Evolutionary conservation across 495 filamentous ascomycete species (phyloP).

Genomic region (Penicillium lividum): DNA sequence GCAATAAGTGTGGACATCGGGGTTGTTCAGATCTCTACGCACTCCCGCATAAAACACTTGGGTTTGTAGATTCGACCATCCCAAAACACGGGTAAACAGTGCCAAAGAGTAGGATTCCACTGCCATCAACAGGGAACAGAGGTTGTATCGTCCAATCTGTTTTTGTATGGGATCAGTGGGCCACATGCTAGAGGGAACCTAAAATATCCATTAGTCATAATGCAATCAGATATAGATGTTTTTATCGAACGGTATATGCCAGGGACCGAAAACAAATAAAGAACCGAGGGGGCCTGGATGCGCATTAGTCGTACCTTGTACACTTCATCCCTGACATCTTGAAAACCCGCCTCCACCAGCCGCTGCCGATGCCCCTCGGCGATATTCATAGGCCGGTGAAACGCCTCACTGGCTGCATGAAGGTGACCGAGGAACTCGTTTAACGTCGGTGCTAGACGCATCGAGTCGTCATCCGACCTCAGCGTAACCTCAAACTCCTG

Average conservation of each 20-base stretch:
- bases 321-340: conserved; percentile 39
- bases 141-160: conserved; percentile 44
- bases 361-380: conserved; percentile 31
- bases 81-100: conserved; percentile 54
- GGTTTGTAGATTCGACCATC: conserved; percentile 57
- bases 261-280: background rate
- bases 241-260: background rate
- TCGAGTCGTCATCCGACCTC: conserved; percentile 43
- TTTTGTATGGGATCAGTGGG: conserved; percentile 47
- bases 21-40: conserved; percentile 53
- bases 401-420: conserved; percentile 36
- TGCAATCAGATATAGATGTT: background rate
- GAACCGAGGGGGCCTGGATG: background rate
- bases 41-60: conserved; percentile 56
- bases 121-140: conserved; percentile 44
- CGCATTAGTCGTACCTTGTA: conserved; percentile 39
- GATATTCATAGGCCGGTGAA: conserved; percentile 44
- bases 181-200: conserved; percentile 47
- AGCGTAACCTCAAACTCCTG: conserved; percentile 52
- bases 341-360: conserved; percentile 40
- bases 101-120: conserved; percentile 44
- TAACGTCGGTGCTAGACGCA: conserved; percentile 31
- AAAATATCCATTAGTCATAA: background rate
- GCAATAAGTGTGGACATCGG: conserved; percentile 49
- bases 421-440: conserved; percentile 34